Conservation (phyloP, 2,329 filamentous ascomycete genomes). For the Grosmannia clavigera region DNA sequence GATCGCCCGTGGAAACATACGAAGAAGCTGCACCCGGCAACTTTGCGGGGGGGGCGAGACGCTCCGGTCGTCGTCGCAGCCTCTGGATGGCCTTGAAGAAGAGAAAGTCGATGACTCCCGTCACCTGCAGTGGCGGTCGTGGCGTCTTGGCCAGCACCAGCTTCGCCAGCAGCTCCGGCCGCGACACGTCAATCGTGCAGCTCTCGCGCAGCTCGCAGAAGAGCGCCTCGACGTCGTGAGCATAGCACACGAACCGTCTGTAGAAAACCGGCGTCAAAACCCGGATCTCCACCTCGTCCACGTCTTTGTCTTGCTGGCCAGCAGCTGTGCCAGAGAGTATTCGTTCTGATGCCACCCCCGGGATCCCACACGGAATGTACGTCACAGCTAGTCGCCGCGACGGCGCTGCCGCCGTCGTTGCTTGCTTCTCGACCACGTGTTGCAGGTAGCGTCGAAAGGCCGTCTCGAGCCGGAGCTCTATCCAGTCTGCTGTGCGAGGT, state of each 20-base stretch:
- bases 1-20: constrained; percentile 24
- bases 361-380: constrained; percentile 40
- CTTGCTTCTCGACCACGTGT: constrained; percentile 32
- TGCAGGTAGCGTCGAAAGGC: constrained; percentile 35
- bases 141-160: constrained; percentile 28
- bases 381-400: constrained; percentile 28
- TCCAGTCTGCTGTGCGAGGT: constrained; percentile 35
- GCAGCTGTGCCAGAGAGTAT: constrained; percentile 22
- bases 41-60: constrained; percentile 27
- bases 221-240: constrained; percentile 48
- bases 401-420: not conserved
- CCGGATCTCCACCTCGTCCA: constrained; percentile 37
- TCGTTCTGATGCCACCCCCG: constrained; percentile 22
- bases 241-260: constrained; percentile 50
- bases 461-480: constrained; percentile 34
- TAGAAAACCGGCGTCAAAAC: constrained; percentile 57
- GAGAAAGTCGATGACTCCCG: constrained; percentile 24
- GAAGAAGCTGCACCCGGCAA: constrained; percentile 2
- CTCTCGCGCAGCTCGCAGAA: constrained; percentile 48
- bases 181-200: constrained; percentile 44
- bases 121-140: constrained; percentile 20
- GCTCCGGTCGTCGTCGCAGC: constrained; percentile 28
- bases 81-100: constrained; percentile 31
- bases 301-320: not conserved
- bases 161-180: constrained; percentile 36